phyloP scores from a whole-genome alignment of 441 rosid genomes.

The Erysimum cheiri region DNA sequence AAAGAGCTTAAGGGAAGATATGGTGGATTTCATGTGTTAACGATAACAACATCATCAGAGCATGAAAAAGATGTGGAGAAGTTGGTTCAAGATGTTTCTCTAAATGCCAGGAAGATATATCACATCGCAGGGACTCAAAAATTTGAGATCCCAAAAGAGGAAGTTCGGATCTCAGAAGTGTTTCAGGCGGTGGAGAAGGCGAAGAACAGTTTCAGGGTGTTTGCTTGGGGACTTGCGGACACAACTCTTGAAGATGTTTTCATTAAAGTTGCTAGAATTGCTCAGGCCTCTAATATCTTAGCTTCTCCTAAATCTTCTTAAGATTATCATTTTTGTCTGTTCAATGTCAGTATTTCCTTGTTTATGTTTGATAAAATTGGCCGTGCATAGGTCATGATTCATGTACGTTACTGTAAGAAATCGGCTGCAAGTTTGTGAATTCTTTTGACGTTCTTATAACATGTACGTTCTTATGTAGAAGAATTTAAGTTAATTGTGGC shows the following conservation, averaged over 20 bases:
- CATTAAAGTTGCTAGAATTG: slow-evolving; percentile 81
- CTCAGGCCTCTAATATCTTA: slow-evolving; percentile 54
- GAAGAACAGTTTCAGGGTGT: slow-evolving; percentile 70
- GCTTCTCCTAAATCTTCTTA: slow-evolving; percentile 49
- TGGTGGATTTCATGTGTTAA: slow-evolving; percentile 83
- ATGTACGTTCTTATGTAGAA: too few relatives aligned
- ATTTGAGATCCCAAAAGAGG: slow-evolving; percentile 83
- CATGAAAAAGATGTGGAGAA: slow-evolving; percentile 70
- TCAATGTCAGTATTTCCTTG: slow-evolving; percentile 4
- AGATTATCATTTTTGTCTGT: not conserved
- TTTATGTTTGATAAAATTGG: not conserved
- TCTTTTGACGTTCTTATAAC: too few relatives aligned
- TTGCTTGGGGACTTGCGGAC: slow-evolving; percentile 97
- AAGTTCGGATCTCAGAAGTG: slow-evolving; percentile 72
- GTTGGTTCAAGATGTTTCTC: slow-evolving; percentile 61
- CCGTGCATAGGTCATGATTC: not conserved
- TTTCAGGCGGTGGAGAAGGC: slow-evolving; percentile 84
- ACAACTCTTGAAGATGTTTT: slow-evolving; percentile 96
- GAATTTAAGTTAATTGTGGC: too few relatives aligned
- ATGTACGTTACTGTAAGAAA: not conserved
- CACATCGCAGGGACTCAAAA: slow-evolving; percentile 91
- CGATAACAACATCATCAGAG: slow-evolving; percentile 70
- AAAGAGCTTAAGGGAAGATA: slow-evolving; percentile 92
- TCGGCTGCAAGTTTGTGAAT: not conserved
- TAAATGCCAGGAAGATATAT: slow-evolving; percentile 71